These are phyloP conservation scores for Macroventuria anomochaeta DNA, from an alignment of 2,329 filamentous ascomycete genomes.

Conservation along the genomic window DNA sequence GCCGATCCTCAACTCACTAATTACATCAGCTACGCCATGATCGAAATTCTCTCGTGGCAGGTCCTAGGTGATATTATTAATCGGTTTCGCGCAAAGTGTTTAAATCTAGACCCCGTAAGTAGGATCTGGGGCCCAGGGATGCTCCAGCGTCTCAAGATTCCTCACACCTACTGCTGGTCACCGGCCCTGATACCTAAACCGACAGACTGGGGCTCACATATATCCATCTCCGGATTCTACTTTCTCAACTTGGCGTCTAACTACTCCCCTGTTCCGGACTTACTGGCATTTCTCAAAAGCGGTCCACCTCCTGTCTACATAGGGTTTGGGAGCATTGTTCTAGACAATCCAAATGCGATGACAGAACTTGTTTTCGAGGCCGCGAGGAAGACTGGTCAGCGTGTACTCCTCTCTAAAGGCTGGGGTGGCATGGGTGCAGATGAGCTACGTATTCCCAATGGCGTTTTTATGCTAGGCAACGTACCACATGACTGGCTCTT, in stretches of 20 bases:
- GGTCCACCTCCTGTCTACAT: conserved; percentile 41
- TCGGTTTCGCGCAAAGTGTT: conserved; percentile 44
- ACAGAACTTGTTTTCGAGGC: conserved; percentile 39
- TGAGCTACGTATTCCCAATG: conserved; percentile 61
- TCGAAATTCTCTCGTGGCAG: conserved; percentile 60
- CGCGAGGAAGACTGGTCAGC: conserved; percentile 61
- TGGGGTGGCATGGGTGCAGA: conserved; percentile 82
- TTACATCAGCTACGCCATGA: conserved; percentile 54
- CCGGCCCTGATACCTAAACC: conserved; percentile 41
- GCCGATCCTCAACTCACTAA: conserved; percentile 48
- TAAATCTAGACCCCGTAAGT: conserved; percentile 52
- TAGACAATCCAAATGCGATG: conserved; percentile 37
- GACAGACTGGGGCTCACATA: conserved; percentile 23
- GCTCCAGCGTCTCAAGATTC: conserved; percentile 47
- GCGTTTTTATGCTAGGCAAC: conserved; percentile 73
- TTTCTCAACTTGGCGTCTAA: conserved; percentile 32
- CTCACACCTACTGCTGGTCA: conserved; percentile 57
- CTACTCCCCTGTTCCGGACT: conserved; percentile 26
- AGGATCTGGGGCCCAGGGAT: conserved; percentile 48
- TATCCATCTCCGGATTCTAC: conserved; percentile 35
- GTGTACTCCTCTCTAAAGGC: conserved; percentile 79
- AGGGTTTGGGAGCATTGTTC: conserved; percentile 41
- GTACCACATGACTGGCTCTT: conserved; percentile 79
- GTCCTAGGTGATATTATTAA: conserved; percentile 58
- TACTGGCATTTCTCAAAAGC: conserved; percentile 31